Base-by-base conservation (phyloP, 495 filamentous ascomycete species). In the Penicillium roqueforti region DNA sequence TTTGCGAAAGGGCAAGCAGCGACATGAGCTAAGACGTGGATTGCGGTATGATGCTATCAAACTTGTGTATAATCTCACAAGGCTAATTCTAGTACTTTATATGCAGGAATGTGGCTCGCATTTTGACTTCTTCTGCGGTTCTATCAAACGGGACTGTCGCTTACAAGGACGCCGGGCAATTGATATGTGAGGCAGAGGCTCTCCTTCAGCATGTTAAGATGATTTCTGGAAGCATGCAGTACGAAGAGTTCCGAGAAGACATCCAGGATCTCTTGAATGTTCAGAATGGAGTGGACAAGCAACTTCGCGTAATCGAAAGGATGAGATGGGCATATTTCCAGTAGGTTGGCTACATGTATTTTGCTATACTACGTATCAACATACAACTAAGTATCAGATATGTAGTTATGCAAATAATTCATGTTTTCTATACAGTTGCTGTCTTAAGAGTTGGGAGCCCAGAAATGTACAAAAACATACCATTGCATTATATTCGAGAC, bases 101-200 rank as follows among this genome's bases (percentile, higher is more conserved):
- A 18, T 25, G 32, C 36, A 81, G 82, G 26, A 92, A 90, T 54
- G 86, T 96, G 53, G 88, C 96, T 63, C 86, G 90, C 29, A 90
- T 93, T 39, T 71, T 97, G 18, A 84, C 71, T 14, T 78, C 78
- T 3, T 76, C 76, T n/a, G 75, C 82, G 2, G 80, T 82, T 23
- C 36, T 40, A 0, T 79, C 78, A 34, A 74, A 80, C 48, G 87
- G 85, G 6, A 75, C 86, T 54, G 76, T 97, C 20, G 82, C 83
- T 3, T 96, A 95, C 77, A 92, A 90, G 65, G 90, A 96, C 58
- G 88, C 92, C 58, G 93, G 93, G 25, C 78, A 95, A 29, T 76
- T 97, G 29, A 76, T 98, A 20, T 96, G 88, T 68, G 92, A 98
- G 57, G 84, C 89, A 6, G 88, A 96, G 51, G 76, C 87, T 28